phyloP scores from a whole-genome alignment of 352 stramenopile species.

The Globisporangium acanthophoron region DNA sequence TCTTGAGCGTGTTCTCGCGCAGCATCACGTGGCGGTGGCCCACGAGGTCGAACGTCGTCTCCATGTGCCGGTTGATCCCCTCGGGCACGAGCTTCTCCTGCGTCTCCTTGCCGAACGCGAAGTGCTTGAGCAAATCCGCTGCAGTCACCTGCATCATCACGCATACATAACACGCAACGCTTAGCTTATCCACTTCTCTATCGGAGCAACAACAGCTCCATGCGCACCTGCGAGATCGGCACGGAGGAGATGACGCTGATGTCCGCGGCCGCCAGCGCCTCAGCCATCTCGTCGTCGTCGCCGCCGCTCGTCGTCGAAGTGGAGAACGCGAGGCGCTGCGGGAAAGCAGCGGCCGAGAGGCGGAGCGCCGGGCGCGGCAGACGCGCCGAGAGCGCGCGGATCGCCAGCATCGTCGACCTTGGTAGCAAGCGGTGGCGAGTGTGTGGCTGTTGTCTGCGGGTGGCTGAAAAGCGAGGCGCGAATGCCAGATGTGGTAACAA shows the following conservation, averaged over 20 bases:
- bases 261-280: constrained; percentile 20
- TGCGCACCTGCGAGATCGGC: constrained; percentile 47
- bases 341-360: constrained; percentile 15
- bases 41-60: constrained; percentile 77
- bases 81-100: constrained; percentile 72
- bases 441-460: background rate
- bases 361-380: constrained; percentile 22
- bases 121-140: constrained; percentile 73
- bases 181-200: background rate
- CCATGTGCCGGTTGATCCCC: constrained; percentile 64
- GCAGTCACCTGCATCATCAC: constrained; percentile 33
- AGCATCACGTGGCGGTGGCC: constrained; percentile 84
- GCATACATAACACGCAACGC: background rate
- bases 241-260: constrained; percentile 48
- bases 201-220: background rate
- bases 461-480: background rate
- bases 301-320: constrained; percentile 13
- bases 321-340: constrained; percentile 26
- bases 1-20: constrained; percentile 66
- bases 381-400: constrained; percentile 44
- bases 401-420: constrained; percentile 35
- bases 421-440: background rate
- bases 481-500: background rate
- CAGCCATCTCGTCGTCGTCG: constrained; percentile 16
- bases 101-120: constrained; percentile 67